Conservation (phyloP, 2,329 filamentous ascomycete species). For the Nothophaeocryptopus gaeumannii region DNA sequence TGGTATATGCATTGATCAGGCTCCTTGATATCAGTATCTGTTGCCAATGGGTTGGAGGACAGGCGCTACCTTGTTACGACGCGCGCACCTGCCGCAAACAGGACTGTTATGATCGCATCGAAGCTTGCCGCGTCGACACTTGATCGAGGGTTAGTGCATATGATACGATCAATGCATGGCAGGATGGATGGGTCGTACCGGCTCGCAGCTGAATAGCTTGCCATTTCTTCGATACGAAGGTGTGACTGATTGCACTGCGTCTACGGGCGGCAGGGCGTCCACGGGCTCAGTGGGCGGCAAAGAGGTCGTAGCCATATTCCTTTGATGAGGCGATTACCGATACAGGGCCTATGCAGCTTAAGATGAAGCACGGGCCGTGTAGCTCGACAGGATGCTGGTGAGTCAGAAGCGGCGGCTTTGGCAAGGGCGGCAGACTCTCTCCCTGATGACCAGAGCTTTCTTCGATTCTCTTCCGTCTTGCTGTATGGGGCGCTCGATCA, state of each 20-base stretch:
- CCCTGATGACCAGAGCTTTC: not conserved
- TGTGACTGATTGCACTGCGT: slow-evolving; percentile 11
- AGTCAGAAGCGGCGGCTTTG: not conserved
- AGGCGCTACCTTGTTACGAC: slow-evolving; percentile 17
- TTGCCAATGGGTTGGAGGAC: too few relatives aligned
- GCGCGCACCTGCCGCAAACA: slow-evolving; percentile 34
- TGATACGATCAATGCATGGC: slow-evolving; percentile 3
- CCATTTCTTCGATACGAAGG: slow-evolving; percentile 34
- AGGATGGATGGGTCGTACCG: slow-evolving; percentile 17
- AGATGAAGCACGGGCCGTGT: not conserved
- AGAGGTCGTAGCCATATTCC: not conserved
- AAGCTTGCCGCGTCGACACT: slow-evolving; percentile 36
- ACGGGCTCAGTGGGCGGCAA: not conserved
- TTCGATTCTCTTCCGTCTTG: not conserved
- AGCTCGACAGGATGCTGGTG: not conserved
- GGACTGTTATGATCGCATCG: slow-evolving; percentile 35
- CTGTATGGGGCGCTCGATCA: slow-evolving; percentile 5
- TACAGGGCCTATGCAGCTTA: not conserved
- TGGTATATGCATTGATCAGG: slow-evolving; percentile 36
- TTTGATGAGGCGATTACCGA: not conserved
- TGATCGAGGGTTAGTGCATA: not conserved
- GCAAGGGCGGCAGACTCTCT: not conserved
- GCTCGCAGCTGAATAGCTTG: slow-evolving; percentile 36
- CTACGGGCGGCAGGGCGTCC: not conserved
- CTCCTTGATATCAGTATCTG: not conserved